Evolutionary conservation across 116 monocot species (phyloP).

Genomic region (Papilionanthe hybrid): DNA sequence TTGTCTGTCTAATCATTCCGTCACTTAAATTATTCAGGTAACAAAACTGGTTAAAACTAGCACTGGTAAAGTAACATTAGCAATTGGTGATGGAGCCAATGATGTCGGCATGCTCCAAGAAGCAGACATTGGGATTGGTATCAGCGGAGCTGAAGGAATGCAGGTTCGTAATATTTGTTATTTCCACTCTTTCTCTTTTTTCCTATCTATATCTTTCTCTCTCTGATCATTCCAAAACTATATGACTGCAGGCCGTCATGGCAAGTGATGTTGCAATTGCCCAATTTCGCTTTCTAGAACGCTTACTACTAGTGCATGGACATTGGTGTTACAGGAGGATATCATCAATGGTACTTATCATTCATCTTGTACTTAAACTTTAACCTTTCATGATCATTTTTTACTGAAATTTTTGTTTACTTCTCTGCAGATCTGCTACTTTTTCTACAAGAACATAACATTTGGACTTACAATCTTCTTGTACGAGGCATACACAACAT

Average conservation of each 20-base stretch:
- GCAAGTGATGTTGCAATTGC: slow-evolving; percentile 69
- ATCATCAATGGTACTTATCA: slow-evolving; percentile 48
- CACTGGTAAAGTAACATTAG: slow-evolving; percentile 54
- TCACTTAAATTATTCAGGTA: slow-evolving; percentile 29
- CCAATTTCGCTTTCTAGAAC: slow-evolving; percentile 65
- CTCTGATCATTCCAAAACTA: background rate
- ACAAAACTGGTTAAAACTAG: slow-evolving; percentile 66
- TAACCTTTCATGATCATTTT: background rate
- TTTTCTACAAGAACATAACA: slow-evolving; percentile 78
- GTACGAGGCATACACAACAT: slow-evolving; percentile 64
- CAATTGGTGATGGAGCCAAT: slow-evolving; percentile 73
- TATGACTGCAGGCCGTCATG: slow-evolving; percentile 61
- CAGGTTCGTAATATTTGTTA: slow-evolving; percentile 34
- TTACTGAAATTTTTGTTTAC: background rate
- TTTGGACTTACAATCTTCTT: slow-evolving; percentile 63
- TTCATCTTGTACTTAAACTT: background rate
- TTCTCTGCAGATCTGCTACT: slow-evolving; percentile 61
- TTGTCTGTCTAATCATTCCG: background rate
- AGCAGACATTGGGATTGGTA: slow-evolving; percentile 75
- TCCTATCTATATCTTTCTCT: background rate
- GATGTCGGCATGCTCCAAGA: slow-evolving; percentile 88
- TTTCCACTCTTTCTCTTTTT: background rate
- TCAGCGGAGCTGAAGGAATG: slow-evolving; percentile 81
- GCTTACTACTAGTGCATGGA: slow-evolving; percentile 64
- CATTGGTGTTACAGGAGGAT: slow-evolving; percentile 81